Conservation (phyloP, 73 alveolate species). For the Uronychia setigera region DNA sequence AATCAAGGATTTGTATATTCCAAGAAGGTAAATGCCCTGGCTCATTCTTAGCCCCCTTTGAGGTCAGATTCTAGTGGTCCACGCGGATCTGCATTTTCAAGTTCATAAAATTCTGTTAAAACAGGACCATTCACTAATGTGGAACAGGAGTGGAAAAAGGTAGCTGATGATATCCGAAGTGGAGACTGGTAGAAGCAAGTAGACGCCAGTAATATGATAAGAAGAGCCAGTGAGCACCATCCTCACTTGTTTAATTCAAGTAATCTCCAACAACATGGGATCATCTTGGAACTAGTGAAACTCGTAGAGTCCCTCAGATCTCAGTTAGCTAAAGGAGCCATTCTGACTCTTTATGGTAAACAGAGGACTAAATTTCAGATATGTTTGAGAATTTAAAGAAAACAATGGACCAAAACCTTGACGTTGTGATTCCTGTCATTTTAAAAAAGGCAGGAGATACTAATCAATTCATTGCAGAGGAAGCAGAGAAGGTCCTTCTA, state of each 20-base stretch:
- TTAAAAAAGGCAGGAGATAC: conserved; percentile 71
- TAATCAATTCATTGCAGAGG: conserved; percentile 58
- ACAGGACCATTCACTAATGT: not conserved
- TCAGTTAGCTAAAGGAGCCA: conserved; percentile 51
- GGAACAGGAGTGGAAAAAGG: conserved; percentile 35
- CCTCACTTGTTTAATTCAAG: not conserved
- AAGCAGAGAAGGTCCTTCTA: conserved; percentile 58
- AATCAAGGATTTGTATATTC: not conserved
- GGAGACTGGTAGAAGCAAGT: conserved; percentile 61
- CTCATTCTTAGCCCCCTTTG: not conserved
- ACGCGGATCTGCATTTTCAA: not conserved
- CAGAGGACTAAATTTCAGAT: conserved; percentile 19
- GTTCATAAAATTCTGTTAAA: not conserved
- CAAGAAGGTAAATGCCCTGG: not conserved
- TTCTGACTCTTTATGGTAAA: not conserved
- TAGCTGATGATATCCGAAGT: conserved; percentile 3
- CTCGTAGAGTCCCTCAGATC: conserved; percentile 61
- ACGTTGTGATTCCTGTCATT: conserved; percentile 53
- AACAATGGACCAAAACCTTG: conserved; percentile 42
- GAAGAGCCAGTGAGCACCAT: conserved; percentile 18
- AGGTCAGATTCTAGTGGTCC: not conserved
- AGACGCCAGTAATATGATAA: conserved; percentile 58
- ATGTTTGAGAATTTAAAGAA: conserved; percentile 49
- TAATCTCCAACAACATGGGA: conserved; percentile 8
- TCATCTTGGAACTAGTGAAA: conserved; percentile 46